phyloP scores from a whole-genome alignment of 352 stramenopile species.

The Phytopythium delawarense region DNA sequence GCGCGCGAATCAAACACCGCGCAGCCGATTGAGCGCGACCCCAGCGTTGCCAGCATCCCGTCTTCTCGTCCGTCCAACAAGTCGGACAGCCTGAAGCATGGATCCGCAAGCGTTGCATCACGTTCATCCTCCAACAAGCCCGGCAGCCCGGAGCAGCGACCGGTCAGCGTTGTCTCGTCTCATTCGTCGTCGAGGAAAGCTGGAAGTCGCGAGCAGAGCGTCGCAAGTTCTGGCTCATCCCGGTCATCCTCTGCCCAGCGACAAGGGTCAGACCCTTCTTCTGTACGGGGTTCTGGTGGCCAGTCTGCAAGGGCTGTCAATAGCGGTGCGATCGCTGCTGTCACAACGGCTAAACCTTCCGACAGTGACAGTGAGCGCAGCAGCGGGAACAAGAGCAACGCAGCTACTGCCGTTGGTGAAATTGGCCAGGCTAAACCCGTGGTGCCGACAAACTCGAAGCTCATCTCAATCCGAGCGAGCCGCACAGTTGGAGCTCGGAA shows the following conservation, averaged over 20 bases:
- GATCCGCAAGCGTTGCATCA: background rate
- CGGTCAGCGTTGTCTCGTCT: constrained; percentile 1
- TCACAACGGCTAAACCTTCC: background rate
- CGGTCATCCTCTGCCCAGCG: background rate
- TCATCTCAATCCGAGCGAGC: constrained; percentile 6
- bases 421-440: background rate
- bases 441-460: constrained; percentile 2
- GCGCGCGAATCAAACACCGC: background rate
- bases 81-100: background rate
- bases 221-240: background rate
- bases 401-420: background rate
- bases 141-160: constrained; percentile 1
- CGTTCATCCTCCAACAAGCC: constrained; percentile 2
- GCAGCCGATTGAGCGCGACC: background rate
- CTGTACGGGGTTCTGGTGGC: background rate
- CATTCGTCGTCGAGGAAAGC: background rate
- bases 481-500: constrained; percentile 10
- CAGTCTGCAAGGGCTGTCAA: background rate
- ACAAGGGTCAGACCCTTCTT: background rate
- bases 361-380: background rate
- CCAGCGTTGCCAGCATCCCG: background rate
- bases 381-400: background rate
- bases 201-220: background rate
- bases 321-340: background rate
- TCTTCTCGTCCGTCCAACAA: constrained; percentile 7